Base-by-base conservation (phyloP, 2,329 filamentous ascomycete species). In the Phyllosticta citriasiana region DNA sequence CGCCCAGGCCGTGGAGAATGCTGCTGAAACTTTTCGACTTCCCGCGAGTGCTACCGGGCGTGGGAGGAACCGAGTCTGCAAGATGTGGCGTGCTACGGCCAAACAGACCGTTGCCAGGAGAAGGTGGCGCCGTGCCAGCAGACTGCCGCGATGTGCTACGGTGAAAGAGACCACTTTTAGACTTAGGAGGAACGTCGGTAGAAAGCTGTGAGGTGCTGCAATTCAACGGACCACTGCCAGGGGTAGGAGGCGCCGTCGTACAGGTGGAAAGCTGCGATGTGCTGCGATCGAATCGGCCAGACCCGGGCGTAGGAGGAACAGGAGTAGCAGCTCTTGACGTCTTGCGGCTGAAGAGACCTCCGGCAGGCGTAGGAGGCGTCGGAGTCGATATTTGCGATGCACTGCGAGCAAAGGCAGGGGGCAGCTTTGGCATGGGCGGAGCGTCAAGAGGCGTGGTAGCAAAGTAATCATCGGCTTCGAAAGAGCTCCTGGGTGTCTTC, bases 391-490 rank as follows among this genome's bases (percentile, higher is more conserved):
- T n/a, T n/a, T 47, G 40, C 2, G 40, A 47, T 47, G 16, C 14
- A n/a, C 33, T 27, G 26, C n/a, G 26, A n/a, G 53, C 52, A 54
- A 52, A 60, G 2, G 35, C 25, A 24, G 53, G 40, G 7, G 58
- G 58, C 6, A 60, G 51, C 16, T 24, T 26, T 8, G 58, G 58
- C 3, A 60, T 25, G 7, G 58, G 58, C 0, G 58, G 58, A 4
- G 58, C 58, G 10, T 60, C 58, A 6, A 24, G 9, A 4, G 58
- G 58, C 5, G 58, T 60, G 16, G 40, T 60, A 16, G 47, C 40
- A 16, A 60, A 26, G 22, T 24, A 24, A 6, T 52, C 24, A 9
- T 51, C 25, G 7, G n/a, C n/a, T 7, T 25, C 40, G 9, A 14
- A 14, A 24, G 53, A 51, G 4, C 25, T 35, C 4, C 3, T 60